These are phyloP conservation scores for Saccharomycopsis microspora DNA, from an alignment of 805 yeast genomes.

Conservation along the genomic window DNA sequence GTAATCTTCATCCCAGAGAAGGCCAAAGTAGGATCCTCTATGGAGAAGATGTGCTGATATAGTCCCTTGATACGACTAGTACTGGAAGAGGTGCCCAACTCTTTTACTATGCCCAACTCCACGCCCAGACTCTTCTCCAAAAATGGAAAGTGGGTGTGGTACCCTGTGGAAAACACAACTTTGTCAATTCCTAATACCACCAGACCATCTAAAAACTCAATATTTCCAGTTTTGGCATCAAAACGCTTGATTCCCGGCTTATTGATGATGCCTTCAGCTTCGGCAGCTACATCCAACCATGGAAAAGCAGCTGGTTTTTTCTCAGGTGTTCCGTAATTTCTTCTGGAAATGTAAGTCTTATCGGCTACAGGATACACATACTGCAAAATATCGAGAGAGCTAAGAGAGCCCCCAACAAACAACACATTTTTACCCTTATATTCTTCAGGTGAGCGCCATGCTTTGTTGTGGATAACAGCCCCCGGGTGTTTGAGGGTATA, in stretches of 20 bases:
- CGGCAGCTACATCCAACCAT: constrained; percentile 18
- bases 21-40: constrained; percentile 34
- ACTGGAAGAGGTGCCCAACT: constrained; percentile 3
- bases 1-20: constrained; percentile 32
- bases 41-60: constrained; percentile 35
- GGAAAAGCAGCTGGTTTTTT: constrained; percentile 7
- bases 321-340: constrained; percentile 1
- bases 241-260: constrained; percentile 12
- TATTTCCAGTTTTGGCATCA: constrained; percentile 13
- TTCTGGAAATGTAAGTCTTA: constrained; percentile 14
- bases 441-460: constrained; percentile 27
- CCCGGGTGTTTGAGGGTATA: constrained; percentile 31
- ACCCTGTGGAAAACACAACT: constrained; percentile 33
- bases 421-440: constrained; percentile 31
- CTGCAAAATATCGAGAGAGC: constrained; percentile 33
- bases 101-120: not conserved
- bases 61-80: constrained; percentile 26
- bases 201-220: constrained; percentile 18
- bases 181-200: constrained; percentile 26
- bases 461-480: constrained; percentile 20
- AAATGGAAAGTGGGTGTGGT: constrained; percentile 32
- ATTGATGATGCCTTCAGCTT: constrained; percentile 14
- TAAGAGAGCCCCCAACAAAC: constrained; percentile 32
- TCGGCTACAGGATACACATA: constrained; percentile 21
- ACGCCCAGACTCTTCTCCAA: constrained; percentile 6